Evolutionary conservation across 352 stramenopile genomes (phyloP), one percentile per base, ranked within the genome.

Genomic region (Pythium monospermum): DNA sequence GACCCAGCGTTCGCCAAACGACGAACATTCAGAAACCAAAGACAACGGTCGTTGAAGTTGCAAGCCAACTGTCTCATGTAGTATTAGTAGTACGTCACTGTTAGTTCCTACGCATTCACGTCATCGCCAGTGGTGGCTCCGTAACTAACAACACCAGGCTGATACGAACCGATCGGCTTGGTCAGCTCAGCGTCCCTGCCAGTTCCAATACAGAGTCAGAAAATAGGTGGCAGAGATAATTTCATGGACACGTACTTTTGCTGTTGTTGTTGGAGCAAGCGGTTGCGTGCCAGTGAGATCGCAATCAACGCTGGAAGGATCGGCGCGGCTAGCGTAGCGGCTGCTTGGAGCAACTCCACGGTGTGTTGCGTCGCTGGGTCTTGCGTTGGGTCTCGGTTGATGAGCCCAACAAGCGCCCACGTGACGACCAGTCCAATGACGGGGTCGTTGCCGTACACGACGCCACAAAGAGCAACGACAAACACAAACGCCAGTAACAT

Each of bases 371-470:
- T 39, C 25, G 45, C 13, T 2, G 15, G 11, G 21, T 58, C 22
- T 28, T 57, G 31, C 5, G 75, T 60, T 5, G 32, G 49, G 16
- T 68, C 53, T 53, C 83, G 78, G 8, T 56, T 61, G 6, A 65
- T 69, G 36, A 89, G 49, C 31, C 62, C 70, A 12, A 83, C 28
- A 15, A 87, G 59, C 46, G 68, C 50, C 76, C 73, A 89, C 32
- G 44, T 61, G 6, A 68, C 68, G 8, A 86, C 76, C 2, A 83
- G 38, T 0, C 69, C 69, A 48, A 89, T 68, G 21, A 86, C 54
- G 4, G 73, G 62, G 37, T 88, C 74, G 18, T 68, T 33, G 5
- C 64, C 77, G 30, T 77, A 71, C n/a, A 70, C 61, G 16, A 89
- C 50, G 0, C 65, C 75, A 22, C 59, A 46, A 16, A 87, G 38